Base-by-base conservation (phyloP, 179 eudicot species). In the Vitellaria paradoxa region DNA sequence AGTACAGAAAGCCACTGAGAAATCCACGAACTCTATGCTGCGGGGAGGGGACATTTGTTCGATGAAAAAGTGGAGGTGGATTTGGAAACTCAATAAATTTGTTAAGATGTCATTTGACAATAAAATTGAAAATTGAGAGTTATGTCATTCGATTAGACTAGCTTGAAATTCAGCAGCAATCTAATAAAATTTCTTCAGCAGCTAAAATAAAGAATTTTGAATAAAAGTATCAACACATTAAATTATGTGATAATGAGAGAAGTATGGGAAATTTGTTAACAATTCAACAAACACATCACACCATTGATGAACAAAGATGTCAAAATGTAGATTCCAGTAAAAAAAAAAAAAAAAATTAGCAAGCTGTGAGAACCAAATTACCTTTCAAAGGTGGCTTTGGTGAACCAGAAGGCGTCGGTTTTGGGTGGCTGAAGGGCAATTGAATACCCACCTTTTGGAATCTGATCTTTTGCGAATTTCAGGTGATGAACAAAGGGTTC, bases 391-490 rank as follows among this genome's bases (percentile, higher is more conserved):
- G 89, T 88, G 84, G 87, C 80, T 76, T 88, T 88, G 73, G 88
- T 86, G 84, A 88, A 88, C 89, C 91, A 88, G 60, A 67, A 79
- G 18, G 81, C 84, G 68, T 77, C 75, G 77, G 83, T 17, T 20
- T 40, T 78, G 2, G 90, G 90, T 53, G 87, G 87, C 30, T 79
- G 76, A 52, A 88, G 86, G 71, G 85, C 84, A 46, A 88, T 88
- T 55, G 91, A 88, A 82, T 88, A 88, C 75, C 91, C 91, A 45
- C 91, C 91, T 84, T 86, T 88, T 4, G 86, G 83, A 68, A 88
- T 84, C 84, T 88, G 86, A 81, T 88, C 91, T 84, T 88, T 86
- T 18, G 87, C 87, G 57, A 77, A 86, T 77, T 86, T 82, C 78
- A 88, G 70, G 79, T 88, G 91, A 77, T 85, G 78, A 67, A 86